Evolutionary conservation across 75 land plant species (phyloP).

Genomic region (Pinus tabuliformis): DNA sequence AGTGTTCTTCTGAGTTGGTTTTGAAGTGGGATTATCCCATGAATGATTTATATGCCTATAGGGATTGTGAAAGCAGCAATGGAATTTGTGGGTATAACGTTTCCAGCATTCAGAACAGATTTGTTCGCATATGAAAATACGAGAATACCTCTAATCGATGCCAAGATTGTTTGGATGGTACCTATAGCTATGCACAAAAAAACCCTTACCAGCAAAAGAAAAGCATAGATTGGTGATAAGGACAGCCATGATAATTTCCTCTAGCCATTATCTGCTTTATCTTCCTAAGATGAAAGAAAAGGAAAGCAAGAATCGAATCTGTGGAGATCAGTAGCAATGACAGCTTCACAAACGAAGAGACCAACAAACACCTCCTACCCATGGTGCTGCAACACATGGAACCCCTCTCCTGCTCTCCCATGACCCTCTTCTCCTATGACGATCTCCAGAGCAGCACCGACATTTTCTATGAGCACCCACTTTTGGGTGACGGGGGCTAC

Average conservation of each 20-base stretch:
- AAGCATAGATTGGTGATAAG: neutral
- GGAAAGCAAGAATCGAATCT: neutral
- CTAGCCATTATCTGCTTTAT: neutral
- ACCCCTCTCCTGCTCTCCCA: neutral
- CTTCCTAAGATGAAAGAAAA: neutral
- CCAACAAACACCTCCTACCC: neutral
- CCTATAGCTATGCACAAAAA: neutral
- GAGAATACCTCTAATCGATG: neutral
- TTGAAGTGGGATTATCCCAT: slow-evolving; percentile 11
- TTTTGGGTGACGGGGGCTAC: slow-evolving; percentile 80
- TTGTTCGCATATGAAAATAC: slow-evolving; percentile 2
- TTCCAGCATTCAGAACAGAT: neutral
- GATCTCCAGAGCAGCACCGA: slow-evolving; percentile 72
- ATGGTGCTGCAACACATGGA: neutral
- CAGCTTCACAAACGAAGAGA: neutral
- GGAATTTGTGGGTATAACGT: slow-evolving; percentile 9
- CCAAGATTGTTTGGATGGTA: neutral
- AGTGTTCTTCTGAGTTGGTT: slow-evolving; percentile 8
- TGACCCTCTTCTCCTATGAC: slow-evolving; percentile 5
- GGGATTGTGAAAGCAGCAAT: neutral
- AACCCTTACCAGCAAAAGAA: neutral
- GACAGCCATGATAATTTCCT: neutral
- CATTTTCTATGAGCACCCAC: slow-evolving; percentile 35
- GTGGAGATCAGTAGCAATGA: neutral
- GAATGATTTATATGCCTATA: neutral